phyloP scores from a whole-genome alignment of 2,329 filamentous ascomycete genomes.

The Lecanicillium sp. region DNA sequence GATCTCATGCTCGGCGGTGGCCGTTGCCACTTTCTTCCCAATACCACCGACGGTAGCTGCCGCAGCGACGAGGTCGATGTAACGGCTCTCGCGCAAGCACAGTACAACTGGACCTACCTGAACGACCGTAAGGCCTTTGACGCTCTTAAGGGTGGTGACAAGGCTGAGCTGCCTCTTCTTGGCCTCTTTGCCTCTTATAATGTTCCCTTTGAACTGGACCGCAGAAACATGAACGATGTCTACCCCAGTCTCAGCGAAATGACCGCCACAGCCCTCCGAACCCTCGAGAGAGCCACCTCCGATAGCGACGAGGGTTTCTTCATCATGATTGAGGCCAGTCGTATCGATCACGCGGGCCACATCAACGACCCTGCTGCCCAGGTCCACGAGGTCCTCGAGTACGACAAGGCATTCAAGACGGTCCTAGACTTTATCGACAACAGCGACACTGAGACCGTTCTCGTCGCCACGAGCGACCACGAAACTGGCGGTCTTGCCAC shows the following conservation, averaged over 20 bases:
- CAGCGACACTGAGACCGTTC: constrained; percentile 63
- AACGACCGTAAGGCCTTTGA: constrained; percentile 68
- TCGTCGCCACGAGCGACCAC: constrained; percentile 90
- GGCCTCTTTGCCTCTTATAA: constrained; percentile 78
- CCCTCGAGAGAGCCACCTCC: constrained; percentile 72
- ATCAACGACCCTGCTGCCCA: constrained; percentile 77
- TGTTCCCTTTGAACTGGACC: constrained; percentile 90
- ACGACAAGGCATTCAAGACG: constrained; percentile 75
- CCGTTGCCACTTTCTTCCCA: constrained; percentile 85
- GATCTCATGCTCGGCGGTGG: constrained; percentile 92
- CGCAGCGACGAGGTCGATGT: constrained; percentile 72
- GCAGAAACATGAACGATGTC: constrained; percentile 64
- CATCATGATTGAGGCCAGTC: constrained; percentile 93
- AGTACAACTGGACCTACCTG: constrained; percentile 73
- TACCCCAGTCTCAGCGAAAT: constrained; percentile 92
- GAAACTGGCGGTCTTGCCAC: constrained; percentile 86
- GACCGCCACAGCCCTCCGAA: constrained; percentile 71
- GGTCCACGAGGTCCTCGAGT: constrained; percentile 89
- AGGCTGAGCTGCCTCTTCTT: constrained; percentile 69
- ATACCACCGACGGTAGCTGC: constrained; percentile 73
- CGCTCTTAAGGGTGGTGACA: constrained; percentile 55
- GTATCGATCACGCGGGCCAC: constrained; percentile 92
- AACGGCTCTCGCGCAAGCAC: constrained; percentile 60
- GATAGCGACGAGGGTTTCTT: constrained; percentile 92
- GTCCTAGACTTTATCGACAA: constrained; percentile 79